Conservation (phyloP, 441 rosid genomes). For the Hypseocharis bilobata region DNA sequence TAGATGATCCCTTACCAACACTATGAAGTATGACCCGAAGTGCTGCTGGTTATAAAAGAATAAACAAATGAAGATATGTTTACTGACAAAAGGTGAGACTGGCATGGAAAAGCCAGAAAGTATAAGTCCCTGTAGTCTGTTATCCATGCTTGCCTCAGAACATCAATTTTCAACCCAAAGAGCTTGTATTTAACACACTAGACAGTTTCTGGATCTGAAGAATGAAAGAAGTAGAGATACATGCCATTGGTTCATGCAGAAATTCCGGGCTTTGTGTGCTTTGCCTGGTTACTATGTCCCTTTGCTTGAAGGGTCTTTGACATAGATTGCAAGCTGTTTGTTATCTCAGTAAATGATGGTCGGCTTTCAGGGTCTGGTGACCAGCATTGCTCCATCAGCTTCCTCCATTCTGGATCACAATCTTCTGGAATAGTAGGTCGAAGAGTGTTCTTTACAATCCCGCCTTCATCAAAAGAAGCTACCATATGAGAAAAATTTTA, state of each 20-base stretch:
- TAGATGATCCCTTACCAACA: neutral
- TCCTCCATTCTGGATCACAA: constrained; percentile 58
- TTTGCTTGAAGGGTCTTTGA: constrained; percentile 32
- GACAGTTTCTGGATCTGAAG: no score
- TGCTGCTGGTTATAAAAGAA: constrained; percentile 20
- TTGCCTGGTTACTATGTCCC: constrained; percentile 29
- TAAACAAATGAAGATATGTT: constrained; percentile 20
- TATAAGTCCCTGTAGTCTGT: neutral
- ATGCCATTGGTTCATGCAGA: constrained; percentile 12
- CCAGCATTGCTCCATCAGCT: constrained; percentile 74
- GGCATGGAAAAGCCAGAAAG: neutral
- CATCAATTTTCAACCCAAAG: neutral
- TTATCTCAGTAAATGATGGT: constrained; percentile 65
- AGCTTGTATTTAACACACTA: constrained; percentile 10
- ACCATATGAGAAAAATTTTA: neutral
- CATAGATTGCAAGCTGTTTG: constrained; percentile 46
- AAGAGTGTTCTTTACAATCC: constrained; percentile 66
- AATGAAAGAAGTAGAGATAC: neutral
- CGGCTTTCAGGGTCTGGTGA: constrained; percentile 49
- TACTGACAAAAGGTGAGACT: neutral
- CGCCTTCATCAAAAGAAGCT: constrained; percentile 36
- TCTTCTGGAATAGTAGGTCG: constrained; percentile 52
- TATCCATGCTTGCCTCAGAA: constrained; percentile 8
- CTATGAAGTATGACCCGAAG: neutral
- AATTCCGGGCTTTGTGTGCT: constrained; percentile 13